Evolutionary conservation across 2,329 filamentous ascomycete species (phyloP).

Genomic region (Lanzia echinophila): DNA sequence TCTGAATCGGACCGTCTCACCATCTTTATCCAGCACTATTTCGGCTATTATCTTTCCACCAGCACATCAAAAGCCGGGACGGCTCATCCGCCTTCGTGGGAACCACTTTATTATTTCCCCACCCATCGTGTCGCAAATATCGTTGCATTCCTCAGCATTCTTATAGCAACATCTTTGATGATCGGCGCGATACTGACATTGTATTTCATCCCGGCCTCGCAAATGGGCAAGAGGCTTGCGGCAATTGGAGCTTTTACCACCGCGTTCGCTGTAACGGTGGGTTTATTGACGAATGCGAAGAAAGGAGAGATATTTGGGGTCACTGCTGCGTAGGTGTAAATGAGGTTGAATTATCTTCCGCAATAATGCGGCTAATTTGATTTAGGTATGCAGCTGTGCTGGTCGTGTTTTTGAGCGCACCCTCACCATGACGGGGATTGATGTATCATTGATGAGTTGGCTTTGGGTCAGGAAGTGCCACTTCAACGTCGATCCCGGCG

Average conservation of each 20-base stretch:
- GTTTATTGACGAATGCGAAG: constrained; percentile 13
- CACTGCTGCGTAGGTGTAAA: constrained; percentile 14
- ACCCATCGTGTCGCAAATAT: not conserved
- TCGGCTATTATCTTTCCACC: constrained; percentile 1
- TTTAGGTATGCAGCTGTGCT: constrained; percentile 9
- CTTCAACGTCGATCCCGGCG: too few relatives aligned
- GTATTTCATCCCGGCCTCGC: constrained; percentile 7
- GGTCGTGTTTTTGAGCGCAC: constrained; percentile 2
- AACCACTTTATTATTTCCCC: constrained; percentile 6
- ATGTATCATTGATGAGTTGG: too few relatives aligned
- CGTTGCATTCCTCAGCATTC: constrained; percentile 7
- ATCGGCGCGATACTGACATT: constrained; percentile 12
- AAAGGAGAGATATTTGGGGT: constrained; percentile 13
- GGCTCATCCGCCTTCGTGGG: constrained; percentile 2
- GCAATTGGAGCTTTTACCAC: constrained; percentile 12
- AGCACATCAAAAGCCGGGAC: too few relatives aligned
- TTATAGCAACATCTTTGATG: constrained; percentile 9
- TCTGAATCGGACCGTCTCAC: constrained; percentile 3
- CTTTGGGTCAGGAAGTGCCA: too few relatives aligned
- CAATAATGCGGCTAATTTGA: not conserved
- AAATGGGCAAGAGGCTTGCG: constrained; percentile 1
- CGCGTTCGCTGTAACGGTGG: constrained; percentile 12
- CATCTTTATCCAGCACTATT: not conserved
- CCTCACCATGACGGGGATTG: not conserved
- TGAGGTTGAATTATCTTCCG: not conserved